These are phyloP conservation scores for Trametes sp. DNA, from an alignment of 1,284 basidiomycete species.

Conservation along the genomic window DNA sequence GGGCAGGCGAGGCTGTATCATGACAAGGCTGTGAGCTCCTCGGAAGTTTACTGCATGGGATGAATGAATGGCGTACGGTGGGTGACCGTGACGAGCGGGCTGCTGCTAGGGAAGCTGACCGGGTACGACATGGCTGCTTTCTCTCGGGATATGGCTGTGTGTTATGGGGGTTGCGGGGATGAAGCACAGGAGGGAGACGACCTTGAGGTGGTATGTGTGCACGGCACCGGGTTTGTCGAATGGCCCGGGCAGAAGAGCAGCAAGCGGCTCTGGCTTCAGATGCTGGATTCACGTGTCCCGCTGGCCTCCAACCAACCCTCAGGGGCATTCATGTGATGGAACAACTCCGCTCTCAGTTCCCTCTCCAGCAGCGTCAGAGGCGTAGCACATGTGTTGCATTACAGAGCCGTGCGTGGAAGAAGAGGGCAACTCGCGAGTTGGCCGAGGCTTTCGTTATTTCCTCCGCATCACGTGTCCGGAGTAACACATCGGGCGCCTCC, in stretches of 20 bases:
- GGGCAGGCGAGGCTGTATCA: constrained; percentile 57
- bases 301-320: not conserved
- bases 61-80: constrained; percentile 52
- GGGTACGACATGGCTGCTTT: constrained; percentile 51
- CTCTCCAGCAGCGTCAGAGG: not conserved
- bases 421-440: not conserved
- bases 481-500: constrained; percentile 6
- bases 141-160: not conserved
- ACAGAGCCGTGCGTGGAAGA: not conserved
- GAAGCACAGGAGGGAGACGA: not conserved
- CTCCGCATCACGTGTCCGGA: constrained; percentile 13
- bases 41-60: not conserved
- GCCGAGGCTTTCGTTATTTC: not conserved
- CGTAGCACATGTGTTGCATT: no score
- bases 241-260: not conserved
- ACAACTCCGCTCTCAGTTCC: not conserved
- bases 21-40: not conserved
- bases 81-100: constrained; percentile 67
- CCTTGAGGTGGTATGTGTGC: not conserved
- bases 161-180: not conserved
- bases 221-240: not conserved
- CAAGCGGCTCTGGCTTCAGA: not conserved
- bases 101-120: constrained; percentile 52
- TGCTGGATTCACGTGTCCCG: constrained; percentile 1
- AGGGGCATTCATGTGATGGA: not conserved